These are phyloP conservation scores for Ustilago hordei DNA, from an alignment of 1,284 basidiomycete genomes.

Conservation along the genomic window DNA sequence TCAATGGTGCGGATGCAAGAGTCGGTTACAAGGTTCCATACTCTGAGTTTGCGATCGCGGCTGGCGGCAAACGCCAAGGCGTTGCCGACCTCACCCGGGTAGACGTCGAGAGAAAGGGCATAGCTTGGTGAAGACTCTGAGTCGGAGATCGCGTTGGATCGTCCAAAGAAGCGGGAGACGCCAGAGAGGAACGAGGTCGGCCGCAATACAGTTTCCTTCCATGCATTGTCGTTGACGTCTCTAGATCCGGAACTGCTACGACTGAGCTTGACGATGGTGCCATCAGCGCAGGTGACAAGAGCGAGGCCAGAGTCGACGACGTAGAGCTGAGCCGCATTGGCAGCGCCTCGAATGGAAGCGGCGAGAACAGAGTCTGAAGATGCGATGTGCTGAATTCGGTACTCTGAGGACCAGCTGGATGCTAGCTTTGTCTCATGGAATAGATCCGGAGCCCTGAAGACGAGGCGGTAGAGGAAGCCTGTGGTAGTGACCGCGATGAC, in stretches of 20 bases:
- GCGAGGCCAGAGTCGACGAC: constrained; percentile 52
- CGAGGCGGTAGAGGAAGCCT: constrained; percentile 56
- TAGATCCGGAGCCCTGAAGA: constrained; percentile 42
- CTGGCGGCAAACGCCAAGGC: constrained; percentile 60
- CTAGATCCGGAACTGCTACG: constrained; percentile 29
- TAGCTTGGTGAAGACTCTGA: constrained; percentile 47
- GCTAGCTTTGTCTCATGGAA: constrained; percentile 41
- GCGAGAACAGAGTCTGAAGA: constrained; percentile 36
- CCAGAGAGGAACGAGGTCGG: constrained; percentile 61
- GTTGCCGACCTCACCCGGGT: constrained; percentile 36
- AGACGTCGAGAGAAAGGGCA: constrained; percentile 54
- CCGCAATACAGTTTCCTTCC: constrained; percentile 55
- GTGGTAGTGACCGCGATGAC: constrained; percentile 54
- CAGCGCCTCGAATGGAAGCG: constrained; percentile 26
- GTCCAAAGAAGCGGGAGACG: constrained; percentile 60
- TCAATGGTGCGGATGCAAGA: constrained; percentile 62
- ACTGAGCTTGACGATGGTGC: constrained; percentile 58
- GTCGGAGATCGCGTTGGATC: constrained; percentile 42
- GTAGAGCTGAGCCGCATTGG: constrained; percentile 50
- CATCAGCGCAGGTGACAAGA: constrained; percentile 62
- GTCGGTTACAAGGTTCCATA: constrained; percentile 65
- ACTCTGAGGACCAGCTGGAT: constrained; percentile 52
- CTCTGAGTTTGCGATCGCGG: constrained; percentile 63
- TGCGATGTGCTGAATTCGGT: constrained; percentile 44
- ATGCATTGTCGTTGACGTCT: constrained; percentile 38